Percentiles rank a stretch among this genome's conserved stretches.
Conservation (phyloP, 805 yeast genomes). For the Candida orba region DNA sequence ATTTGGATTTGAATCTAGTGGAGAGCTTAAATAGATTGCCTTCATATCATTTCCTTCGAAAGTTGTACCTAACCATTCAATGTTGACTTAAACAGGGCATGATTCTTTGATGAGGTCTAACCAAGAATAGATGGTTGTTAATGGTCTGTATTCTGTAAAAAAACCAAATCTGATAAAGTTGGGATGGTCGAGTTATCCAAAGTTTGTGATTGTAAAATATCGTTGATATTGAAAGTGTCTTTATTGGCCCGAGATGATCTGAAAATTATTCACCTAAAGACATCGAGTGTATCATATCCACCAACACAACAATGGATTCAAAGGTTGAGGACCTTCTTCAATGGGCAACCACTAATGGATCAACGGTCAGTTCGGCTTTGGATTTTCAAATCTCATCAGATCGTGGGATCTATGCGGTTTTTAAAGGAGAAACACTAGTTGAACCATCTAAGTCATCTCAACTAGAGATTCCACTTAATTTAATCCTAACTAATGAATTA, state of each 20-base stretch:
- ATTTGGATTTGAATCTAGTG: conserved; percentile 33
- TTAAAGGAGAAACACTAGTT: conserved; percentile 15
- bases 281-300: too few species aligned
- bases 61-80: conserved; percentile 69
- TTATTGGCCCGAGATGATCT: too few species aligned
- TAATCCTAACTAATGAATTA: conserved; percentile 24
- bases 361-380: conserved; percentile 25
- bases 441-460: conserved; percentile 16
- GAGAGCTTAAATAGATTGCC: conserved; percentile 56
- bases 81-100: conserved; percentile 53
- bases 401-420: conserved; percentile 32
- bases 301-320: neutral
- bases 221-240: neutral
- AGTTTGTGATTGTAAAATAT: conserved; percentile 7
- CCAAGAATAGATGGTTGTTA: conserved; percentile 69
- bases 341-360: conserved; percentile 37
- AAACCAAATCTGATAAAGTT: conserved; percentile 43
- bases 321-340: neutral
- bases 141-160: conserved; percentile 61
- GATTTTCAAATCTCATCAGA: conserved; percentile 26
- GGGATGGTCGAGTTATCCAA: neutral
- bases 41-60: conserved; percentile 66
- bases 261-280: too few species aligned
- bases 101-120: conserved; percentile 50
- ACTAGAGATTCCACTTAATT: conserved; percentile 23